phyloP scores from a whole-genome alignment of 2,329 filamentous ascomycete species.

The Ascosphaera aggregata region DNA sequence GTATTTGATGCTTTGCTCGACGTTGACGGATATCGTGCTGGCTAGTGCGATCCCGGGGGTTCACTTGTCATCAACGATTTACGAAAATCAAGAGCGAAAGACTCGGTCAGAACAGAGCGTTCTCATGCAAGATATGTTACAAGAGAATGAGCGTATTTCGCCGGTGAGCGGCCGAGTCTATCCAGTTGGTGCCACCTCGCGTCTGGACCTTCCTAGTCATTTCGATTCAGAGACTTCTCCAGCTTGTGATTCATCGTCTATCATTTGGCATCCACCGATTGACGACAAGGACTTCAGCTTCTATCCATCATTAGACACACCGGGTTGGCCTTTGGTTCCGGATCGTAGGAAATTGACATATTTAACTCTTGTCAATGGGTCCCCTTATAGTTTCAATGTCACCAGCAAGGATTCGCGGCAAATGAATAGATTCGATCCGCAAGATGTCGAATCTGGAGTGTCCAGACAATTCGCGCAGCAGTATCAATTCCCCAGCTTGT shows the following conservation, averaged over 20 bases:
- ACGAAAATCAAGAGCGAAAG: too few relatives aligned
- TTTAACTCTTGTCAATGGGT: slow-evolving; percentile 18
- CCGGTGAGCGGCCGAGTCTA: too few relatives aligned
- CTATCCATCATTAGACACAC: background rate
- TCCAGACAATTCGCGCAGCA: slow-evolving; percentile 7
- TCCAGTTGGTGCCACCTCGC: background rate
- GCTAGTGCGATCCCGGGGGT: too few relatives aligned
- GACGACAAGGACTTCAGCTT: background rate
- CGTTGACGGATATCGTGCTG: too few relatives aligned
- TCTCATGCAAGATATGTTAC: too few relatives aligned
- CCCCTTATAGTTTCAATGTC: slow-evolving; percentile 16
- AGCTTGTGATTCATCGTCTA: background rate
- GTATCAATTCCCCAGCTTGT: slow-evolving; percentile 7
- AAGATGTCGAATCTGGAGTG: slow-evolving; percentile 12
- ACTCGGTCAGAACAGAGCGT: too few relatives aligned
- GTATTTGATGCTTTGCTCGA: too few relatives aligned
- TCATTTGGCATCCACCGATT: background rate
- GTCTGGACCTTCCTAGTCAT: background rate
- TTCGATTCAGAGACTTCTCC: background rate
- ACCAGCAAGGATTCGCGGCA: slow-evolving; percentile 13
- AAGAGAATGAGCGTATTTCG: too few relatives aligned
- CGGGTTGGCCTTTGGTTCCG: background rate
- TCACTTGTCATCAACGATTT: too few relatives aligned
- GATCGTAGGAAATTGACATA: slow-evolving; percentile 3
- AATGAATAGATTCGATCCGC: slow-evolving; percentile 17